phyloP scores from a whole-genome alignment of 1,139 yeast genomes.

The Taphrina confusa region DNA sequence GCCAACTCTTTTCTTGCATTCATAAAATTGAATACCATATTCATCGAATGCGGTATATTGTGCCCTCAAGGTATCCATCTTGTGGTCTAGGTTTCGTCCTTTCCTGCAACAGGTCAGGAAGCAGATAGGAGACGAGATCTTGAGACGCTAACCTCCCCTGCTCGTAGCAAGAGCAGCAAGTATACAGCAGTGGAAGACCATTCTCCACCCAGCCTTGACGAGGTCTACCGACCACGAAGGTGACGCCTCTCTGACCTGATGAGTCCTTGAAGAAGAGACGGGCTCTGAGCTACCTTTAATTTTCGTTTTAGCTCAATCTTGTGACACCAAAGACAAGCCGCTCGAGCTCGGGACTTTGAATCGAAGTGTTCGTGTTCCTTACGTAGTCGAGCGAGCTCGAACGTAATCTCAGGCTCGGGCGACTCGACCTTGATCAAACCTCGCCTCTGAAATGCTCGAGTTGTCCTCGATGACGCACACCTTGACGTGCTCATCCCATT shows the following conservation, averaged over 20 bases:
- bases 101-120: constrained; percentile 1
- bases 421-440: too few species aligned
- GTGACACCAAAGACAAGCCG: constrained; percentile 13
- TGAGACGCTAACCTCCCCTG: constrained; percentile 10
- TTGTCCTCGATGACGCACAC: too few species aligned
- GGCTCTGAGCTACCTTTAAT: constrained; percentile 18
- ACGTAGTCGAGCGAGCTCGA: too few species aligned
- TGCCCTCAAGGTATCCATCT: constrained; percentile 27
- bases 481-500: too few species aligned
- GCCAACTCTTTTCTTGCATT: constrained; percentile 22
- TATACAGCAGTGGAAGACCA: constrained; percentile 25
- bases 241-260: constrained; percentile 24
- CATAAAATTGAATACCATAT: constrained; percentile 22
- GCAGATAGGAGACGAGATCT: neutral
- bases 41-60: constrained; percentile 28
- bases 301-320: constrained; percentile 3
- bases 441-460: too few species aligned
- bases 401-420: too few species aligned
- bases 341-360: neutral
- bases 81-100: constrained; percentile 30
- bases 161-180: constrained; percentile 33
- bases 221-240: constrained; percentile 29
- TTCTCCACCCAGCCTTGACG: constrained; percentile 23
- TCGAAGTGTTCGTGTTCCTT: too few species aligned
- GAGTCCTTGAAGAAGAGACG: too few species aligned